Conservation (phyloP, 768 basidiomycete species). For the Auriscalpium orientale region DNA sequence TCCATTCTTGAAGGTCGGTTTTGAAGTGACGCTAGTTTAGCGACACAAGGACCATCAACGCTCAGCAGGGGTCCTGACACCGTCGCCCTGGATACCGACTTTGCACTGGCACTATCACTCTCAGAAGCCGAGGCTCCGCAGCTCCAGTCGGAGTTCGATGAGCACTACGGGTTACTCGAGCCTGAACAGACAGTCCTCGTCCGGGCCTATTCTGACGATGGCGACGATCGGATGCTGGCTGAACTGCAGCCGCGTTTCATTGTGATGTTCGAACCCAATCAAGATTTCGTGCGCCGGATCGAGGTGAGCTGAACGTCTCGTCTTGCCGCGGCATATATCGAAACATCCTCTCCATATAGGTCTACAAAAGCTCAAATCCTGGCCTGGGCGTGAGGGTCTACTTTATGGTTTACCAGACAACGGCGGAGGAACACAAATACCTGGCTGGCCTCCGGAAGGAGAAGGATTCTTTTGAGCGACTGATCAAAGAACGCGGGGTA, state of each 20-base stretch:
- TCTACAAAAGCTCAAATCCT: slow-evolving; percentile 79
- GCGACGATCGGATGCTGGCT: slow-evolving; percentile 80
- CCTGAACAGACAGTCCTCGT: slow-evolving; percentile 80
- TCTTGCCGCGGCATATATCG: not conserved
- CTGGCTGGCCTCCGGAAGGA: slow-evolving; percentile 82
- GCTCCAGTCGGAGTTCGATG: slow-evolving; percentile 50
- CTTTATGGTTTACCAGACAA: slow-evolving; percentile 91
- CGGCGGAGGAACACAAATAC: slow-evolving; percentile 94
- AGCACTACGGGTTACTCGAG: slow-evolving; percentile 69
- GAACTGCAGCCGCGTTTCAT: slow-evolving; percentile 90
- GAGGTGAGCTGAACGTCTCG: slow-evolving; percentile 48
- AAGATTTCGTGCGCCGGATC: slow-evolving; percentile 86
- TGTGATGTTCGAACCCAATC: slow-evolving; percentile 91
- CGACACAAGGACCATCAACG: not conserved
- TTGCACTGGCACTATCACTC: slow-evolving; percentile 19
- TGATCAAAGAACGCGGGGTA: slow-evolving; percentile 90
- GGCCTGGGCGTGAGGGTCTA: slow-evolving; percentile 84
- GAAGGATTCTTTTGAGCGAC: slow-evolving; percentile 86
- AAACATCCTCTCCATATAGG: slow-evolving; percentile 35
- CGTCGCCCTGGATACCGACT: slow-evolving; percentile 28
- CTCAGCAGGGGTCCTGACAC: not conserved
- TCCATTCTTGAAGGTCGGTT: too few species aligned
- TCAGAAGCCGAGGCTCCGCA: slow-evolving; percentile 2
- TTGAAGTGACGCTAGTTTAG: not conserved
- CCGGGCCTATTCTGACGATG: slow-evolving; percentile 84